Base-by-base conservation (phyloP, 768 basidiomycete species). In the Calocera cornea region DNA sequence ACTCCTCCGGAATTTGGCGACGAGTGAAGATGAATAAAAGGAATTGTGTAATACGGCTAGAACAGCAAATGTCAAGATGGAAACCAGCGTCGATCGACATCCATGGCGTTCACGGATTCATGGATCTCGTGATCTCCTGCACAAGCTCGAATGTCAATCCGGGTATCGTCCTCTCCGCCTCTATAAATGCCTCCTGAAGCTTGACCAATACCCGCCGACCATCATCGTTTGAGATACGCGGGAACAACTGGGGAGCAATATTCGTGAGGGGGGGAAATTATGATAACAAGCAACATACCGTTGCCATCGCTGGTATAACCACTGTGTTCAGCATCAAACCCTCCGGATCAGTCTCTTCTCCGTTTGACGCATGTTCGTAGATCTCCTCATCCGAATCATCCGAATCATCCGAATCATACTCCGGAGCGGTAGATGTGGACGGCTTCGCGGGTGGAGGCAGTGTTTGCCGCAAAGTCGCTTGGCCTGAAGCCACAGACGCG, bases 101-200 rank as follows among this genome's bases (percentile, higher is more conserved):
- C 14, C 16, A 2, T 60, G 31, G 54, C 11, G 14, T 33, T 60
- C 31, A 33, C 54, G 14, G 54, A 33, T 60, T 60, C 31, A 60
- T 60, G 27, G 54, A 60, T 60, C 54, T 11, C 22, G 54, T 60
- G 70, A 94, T 92, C 78, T 97, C 95, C 73, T 92, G 90, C 66
- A 97, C 90, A 64, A 97, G 82, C 69, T 95, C 95, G 78, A 90
- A 80, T 27, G 93, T 90, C 34, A 99, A 87, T 2, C 97, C 97
- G 8, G 97, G 97, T 71, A 98, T 97, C 67, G 92, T 88, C 68
- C 90, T 83, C 78, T 99, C 97, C 14, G 95, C 95, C 33, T 97
- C 92, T 31, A 91, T 90, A 73, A 97, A 95, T 1, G 97, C 95
- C 34, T 90, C 83, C 71, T 97, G 90, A 12, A 98, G 81, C 64